Evolutionary conservation across 1,139 yeast genomes (phyloP).

Genomic region (Pichia sp.): DNA sequence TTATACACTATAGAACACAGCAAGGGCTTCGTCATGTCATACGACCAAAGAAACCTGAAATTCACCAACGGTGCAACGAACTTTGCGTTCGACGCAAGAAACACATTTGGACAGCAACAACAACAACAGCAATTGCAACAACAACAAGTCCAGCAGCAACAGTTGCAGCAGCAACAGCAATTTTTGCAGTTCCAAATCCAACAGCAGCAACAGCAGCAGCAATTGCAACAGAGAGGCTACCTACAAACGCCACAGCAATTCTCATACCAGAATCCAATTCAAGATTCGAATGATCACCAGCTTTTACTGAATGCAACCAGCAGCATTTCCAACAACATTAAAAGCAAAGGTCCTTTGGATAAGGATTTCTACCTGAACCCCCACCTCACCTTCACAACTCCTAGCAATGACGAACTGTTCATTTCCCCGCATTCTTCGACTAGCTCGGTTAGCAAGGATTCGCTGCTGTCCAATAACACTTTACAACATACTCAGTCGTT

Average conservation of each 20-base stretch:
- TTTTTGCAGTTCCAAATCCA: not conserved
- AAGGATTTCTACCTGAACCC: conserved; percentile 15
- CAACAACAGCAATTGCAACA: conserved; percentile 15
- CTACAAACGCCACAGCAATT: not conserved
- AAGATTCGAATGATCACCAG: not conserved
- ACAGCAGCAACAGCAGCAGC: conserved; percentile 4
- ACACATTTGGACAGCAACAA: not conserved
- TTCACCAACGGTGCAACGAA: conserved; percentile 1
- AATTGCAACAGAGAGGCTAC: conserved; percentile 5
- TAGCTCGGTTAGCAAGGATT: conserved; percentile 27
- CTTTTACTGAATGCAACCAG: not conserved
- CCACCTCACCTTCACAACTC: not conserved
- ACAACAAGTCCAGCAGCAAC: not conserved
- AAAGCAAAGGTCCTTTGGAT: not conserved
- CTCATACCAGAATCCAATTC: not conserved
- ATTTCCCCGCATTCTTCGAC: conserved; percentile 30
- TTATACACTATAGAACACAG: not conserved
- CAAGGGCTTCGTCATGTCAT: conserved; percentile 7
- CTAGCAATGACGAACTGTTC: conserved; percentile 18
- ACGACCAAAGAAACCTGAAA: conserved; percentile 8
- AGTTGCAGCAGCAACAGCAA: not conserved
- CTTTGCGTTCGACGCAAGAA: not conserved
- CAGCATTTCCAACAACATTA: not conserved
- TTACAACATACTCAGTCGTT: conserved; percentile 11
- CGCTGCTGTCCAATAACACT: conserved; percentile 16